These are phyloP conservation scores for Paecilomyces dactylethromorphus DNA, from an alignment of 2,329 filamentous ascomycete genomes.

Conservation along the genomic window DNA sequence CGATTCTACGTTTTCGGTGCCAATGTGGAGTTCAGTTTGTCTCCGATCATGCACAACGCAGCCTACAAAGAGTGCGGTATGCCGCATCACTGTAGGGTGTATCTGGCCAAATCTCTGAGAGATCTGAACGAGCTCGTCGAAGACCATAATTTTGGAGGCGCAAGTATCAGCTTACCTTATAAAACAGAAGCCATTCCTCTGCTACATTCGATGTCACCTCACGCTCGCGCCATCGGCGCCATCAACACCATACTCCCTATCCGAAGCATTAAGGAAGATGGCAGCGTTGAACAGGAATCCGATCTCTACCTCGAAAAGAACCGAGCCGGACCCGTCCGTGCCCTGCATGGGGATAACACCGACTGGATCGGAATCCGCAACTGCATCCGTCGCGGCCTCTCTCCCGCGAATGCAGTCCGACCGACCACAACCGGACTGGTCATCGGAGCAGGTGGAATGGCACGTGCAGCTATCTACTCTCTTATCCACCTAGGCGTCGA, in stretches of 20 bases:
- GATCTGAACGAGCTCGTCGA: constrained; percentile 59
- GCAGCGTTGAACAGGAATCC: constrained; percentile 27
- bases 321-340: constrained; percentile 23
- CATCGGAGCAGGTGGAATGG: constrained; percentile 38
- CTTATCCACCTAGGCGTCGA: constrained; percentile 15
- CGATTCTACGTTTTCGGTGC: constrained; percentile 69
- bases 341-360: constrained; percentile 35
- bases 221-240: constrained; percentile 68
- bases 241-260: constrained; percentile 71
- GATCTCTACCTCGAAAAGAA: constrained; percentile 30
- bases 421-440: constrained; percentile 18
- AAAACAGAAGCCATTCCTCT: constrained; percentile 64
- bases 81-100: constrained; percentile 60
- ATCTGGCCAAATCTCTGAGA: constrained; percentile 56
- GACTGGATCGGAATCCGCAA: constrained; percentile 38
- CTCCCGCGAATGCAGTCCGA: constrained; percentile 14
- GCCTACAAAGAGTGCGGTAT: constrained; percentile 62
- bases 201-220: constrained; percentile 60
- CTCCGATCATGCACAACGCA: constrained; percentile 70
- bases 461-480: constrained; percentile 22
- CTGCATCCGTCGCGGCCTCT: constrained; percentile 20
- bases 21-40: constrained; percentile 65
- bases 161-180: constrained; percentile 66
- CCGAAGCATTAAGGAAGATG: constrained; percentile 35
- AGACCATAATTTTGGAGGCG: constrained; percentile 63